Base-by-base conservation (phyloP, 129 eudicot genomes). In the Flaveria brownii region DNA sequence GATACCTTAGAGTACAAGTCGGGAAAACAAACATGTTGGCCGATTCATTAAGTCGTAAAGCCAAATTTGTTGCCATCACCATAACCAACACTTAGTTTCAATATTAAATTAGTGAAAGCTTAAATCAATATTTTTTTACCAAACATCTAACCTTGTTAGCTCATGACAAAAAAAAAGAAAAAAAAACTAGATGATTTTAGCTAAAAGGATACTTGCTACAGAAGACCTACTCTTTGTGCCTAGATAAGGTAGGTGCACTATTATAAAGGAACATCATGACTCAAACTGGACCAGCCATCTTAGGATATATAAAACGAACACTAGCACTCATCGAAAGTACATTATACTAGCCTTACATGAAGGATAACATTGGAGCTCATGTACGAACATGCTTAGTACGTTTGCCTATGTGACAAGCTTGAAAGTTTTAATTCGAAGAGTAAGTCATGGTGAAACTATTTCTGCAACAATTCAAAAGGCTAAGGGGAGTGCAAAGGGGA, bases 341-440 rank as follows among this genome's bases (percentile, higher is more conserved):
- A 2, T 45, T 45, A 5, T 45, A 45, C 13, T 45, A 10, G 50
- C 50, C 50, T 6, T 10, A 12, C 14, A 46, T 46, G 51, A n/a
- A 9, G 3, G 66, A 72, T 16, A 50, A 52, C 10, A 9, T 33
- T 0, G 66, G 33, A 6, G 49, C 50, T 0, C 54, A 18, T 7
- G 74, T 70, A 3, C 25, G 14, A 3, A 82, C 62, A 2, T 82
- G 78, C n/a, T 45, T 82, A 2, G 74, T n/a, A n/a, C n/a, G n/a
- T 70, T 51, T 76, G 74, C 82, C 78, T 69, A 71, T 75, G 71
- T 62, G 74, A 77, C 20, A 68, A 75, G 43, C 18, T 47, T 36
- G 22, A 0, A 36, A 36, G 7, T 36, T 36, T 36, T 36, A 36
- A 36, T 7, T 36, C 41, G 6, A 33, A 33, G 41, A 36, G 7